Conservation (phyloP, 1,284 basidiomycete species). For the Apiotrichum mycotoxinovorans region DNA sequence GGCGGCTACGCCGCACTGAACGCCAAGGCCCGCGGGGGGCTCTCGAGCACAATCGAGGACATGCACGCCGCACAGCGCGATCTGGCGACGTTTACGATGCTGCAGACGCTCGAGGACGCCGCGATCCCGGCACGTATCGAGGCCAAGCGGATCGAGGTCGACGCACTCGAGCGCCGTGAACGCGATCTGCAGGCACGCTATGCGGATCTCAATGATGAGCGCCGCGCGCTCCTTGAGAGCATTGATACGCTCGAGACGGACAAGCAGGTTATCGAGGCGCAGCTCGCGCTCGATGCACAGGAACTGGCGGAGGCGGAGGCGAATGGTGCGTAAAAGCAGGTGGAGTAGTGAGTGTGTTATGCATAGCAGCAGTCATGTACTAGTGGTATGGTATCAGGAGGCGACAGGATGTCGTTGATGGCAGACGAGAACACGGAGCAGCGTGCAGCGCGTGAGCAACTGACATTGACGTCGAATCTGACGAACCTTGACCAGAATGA, state of each 20-base stretch:
- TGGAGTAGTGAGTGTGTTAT: background rate
- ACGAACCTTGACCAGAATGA: too few relatives aligned
- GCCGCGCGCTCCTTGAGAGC: constrained; percentile 61
- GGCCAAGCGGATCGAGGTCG: constrained; percentile 76
- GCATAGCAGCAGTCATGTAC: background rate
- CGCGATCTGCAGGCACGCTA: constrained; percentile 71
- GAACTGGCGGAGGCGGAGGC: constrained; percentile 15
- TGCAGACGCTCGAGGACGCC: constrained; percentile 67
- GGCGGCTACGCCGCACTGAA: constrained; percentile 87
- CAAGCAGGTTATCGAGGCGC: constrained; percentile 44
- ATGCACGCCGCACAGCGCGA: constrained; percentile 66
- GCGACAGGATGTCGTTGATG: too few relatives aligned
- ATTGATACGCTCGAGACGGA: constrained; percentile 54
- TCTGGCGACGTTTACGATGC: constrained; percentile 68
- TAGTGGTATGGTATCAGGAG: too few relatives aligned
- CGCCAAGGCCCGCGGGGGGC: constrained; percentile 63
- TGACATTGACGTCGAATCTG: too few relatives aligned
- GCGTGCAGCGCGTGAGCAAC: too few relatives aligned
- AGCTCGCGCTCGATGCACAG: constrained; percentile 46
- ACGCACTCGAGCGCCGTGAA: constrained; percentile 70
- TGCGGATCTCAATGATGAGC: constrained; percentile 72
- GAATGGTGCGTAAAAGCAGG: background rate
- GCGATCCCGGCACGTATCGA: constrained; percentile 71
- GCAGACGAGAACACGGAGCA: too few relatives aligned
- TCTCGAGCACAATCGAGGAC: constrained; percentile 67